Evolutionary conservation across 2,329 filamentous ascomycete genomes (phyloP).

Genomic region (Bertia moriformis): DNA sequence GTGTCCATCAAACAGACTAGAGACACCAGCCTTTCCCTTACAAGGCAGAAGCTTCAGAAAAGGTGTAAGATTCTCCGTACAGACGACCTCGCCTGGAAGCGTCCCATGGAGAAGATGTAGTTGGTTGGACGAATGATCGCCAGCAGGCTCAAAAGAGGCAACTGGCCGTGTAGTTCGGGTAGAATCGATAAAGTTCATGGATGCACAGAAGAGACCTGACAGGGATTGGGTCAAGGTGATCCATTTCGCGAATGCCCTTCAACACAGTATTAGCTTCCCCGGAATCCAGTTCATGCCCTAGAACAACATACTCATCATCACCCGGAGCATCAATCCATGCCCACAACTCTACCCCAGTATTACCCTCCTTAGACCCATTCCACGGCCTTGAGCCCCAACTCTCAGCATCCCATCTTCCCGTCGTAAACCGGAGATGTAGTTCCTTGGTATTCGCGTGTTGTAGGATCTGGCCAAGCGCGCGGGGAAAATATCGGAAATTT

Average conservation of each 20-base stretch:
- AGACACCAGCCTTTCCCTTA: constrained; percentile 92
- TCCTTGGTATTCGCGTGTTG: constrained; percentile 80
- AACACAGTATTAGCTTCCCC: too few relatives aligned
- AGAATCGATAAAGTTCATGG: constrained; percentile 91
- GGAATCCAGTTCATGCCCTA: neutral
- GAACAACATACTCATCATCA: constrained; percentile 41
- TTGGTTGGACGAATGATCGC: constrained; percentile 50
- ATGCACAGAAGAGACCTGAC: constrained; percentile 94
- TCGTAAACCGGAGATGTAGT: constrained; percentile 78
- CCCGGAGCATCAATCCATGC: constrained; percentile 82
- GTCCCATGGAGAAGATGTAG: constrained; percentile 79
- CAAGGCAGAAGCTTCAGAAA: constrained; percentile 91
- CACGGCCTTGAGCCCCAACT: constrained; percentile 87
- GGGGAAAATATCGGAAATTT: constrained; percentile 82
- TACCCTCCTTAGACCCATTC: constrained; percentile 77
- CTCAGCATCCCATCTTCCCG: constrained; percentile 89
- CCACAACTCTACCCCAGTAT: constrained; percentile 93
- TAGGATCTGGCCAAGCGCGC: constrained; percentile 85
- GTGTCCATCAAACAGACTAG: constrained; percentile 85
- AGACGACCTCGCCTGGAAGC: constrained; percentile 87
- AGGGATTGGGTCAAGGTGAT: constrained; percentile 81
- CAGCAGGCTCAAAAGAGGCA: constrained; percentile 73
- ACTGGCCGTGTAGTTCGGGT: constrained; percentile 83
- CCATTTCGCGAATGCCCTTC: constrained; percentile 66
- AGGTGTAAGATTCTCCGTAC: constrained; percentile 91